Base-by-base conservation (phyloP, 805 yeast genomes). In the Starmerella apicola region DNA sequence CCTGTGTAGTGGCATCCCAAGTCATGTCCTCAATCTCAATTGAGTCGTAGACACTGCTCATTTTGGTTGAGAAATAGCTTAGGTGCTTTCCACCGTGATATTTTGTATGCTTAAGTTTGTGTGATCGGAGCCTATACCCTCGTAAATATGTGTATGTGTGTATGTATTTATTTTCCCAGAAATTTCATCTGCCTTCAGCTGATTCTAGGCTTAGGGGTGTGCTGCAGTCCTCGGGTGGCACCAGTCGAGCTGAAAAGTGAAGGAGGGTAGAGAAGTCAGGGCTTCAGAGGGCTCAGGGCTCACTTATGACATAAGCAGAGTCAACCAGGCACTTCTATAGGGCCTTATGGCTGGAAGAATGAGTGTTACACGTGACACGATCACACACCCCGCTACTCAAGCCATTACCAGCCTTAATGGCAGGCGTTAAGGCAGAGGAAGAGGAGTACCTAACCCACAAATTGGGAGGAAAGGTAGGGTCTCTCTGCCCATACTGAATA, bases 1-100 rank as follows among this genome's bases (percentile, higher is more conserved):
- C 61, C 58, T 81, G 85, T 12, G 81, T 74, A n/a, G 65, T 67
- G 3, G 86, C 74, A 58, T 91, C 96, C 57, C 74, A 91, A 2
- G 85, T 77, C 76, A 91, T 86, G 59, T 91, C 98, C 61, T 91
- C 98, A 38, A 91, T 91, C 66, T 91, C 98, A 41, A 91, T 78
- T 58, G 91, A 93, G 60, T 91, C 98, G 61, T 91, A 91, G 22
- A 52, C 51, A 36, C 37, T 46, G 41, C 41, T 42, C 46, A 37
- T 45, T 18, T 22, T 37, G 5, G 26, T 8, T 3, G 8, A n/a
- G n/a, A n/a, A n/a, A n/a, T n/a, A 8, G 3, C 13, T 12, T 19
- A 12, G n/a, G 36, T 19, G 27, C 24, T 30, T 8, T 24, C 9
- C 27, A n/a, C n/a, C n/a, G n/a, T n/a, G n/a, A n/a, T n/a, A n/a